Conservation (phyloP, 495 filamentous ascomycete genomes). For the Ramalina peruviana region DNA sequence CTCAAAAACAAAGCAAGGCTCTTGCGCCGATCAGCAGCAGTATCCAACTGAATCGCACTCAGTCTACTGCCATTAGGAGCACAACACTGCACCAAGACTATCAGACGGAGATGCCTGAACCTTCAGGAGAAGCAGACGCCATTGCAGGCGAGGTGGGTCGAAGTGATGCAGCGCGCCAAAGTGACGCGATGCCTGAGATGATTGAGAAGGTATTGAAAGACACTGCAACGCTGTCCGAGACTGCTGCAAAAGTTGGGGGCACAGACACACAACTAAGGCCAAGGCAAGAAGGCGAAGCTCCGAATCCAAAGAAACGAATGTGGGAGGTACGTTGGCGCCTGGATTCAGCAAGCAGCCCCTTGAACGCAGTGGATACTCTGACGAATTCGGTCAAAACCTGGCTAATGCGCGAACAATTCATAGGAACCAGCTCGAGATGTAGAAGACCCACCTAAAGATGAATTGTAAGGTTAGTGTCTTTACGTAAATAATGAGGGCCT, state of each 20-base stretch:
- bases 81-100: slow-evolving; percentile 22
- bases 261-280: slow-evolving; percentile 22
- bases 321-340: slow-evolving; percentile 40
- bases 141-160: slow-evolving; percentile 16
- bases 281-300: slow-evolving; percentile 32
- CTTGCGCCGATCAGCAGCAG: slow-evolving; percentile 22
- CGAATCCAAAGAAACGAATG: slow-evolving; percentile 75
- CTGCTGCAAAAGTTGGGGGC: slow-evolving; percentile 4
- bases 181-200: slow-evolving; percentile 34
- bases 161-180: slow-evolving; percentile 11
- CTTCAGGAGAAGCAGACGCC: slow-evolving; percentile 23
- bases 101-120: slow-evolving; percentile 13
- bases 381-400: no score
- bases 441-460: no score
- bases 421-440: no score
- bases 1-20: slow-evolving; percentile 19
- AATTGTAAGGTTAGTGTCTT: no score
- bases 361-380: no score
- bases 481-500: no score
- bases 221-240: slow-evolving; percentile 25
- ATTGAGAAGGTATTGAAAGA: slow-evolving; percentile 42
- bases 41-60: slow-evolving; percentile 26
- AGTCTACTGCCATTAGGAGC: slow-evolving; percentile 22
- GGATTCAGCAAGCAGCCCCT: no score
- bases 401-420: no score